Conservation (phyloP, 306 rosid species). For the Senna tora region DNA sequence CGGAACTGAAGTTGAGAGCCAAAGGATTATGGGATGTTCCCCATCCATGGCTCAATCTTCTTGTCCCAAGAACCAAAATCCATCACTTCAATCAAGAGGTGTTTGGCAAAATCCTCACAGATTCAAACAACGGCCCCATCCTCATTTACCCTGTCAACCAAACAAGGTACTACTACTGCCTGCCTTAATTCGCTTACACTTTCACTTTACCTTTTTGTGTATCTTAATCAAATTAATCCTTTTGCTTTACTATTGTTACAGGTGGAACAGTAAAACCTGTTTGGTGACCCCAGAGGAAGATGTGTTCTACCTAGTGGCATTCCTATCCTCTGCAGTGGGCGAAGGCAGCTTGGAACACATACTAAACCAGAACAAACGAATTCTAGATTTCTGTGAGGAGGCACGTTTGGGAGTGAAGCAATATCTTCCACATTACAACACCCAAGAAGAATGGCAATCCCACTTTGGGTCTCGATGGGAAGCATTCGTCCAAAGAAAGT, state of each 20-base stretch:
- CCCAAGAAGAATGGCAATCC: constrained; percentile 72
- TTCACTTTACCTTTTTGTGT: too few relatives aligned
- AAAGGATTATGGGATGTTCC: constrained; percentile 91
- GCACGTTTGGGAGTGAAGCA: constrained; percentile 67
- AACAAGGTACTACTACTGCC: constrained; percentile 57
- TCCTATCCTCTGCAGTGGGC: constrained; percentile 77
- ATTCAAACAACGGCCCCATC: constrained; percentile 81
- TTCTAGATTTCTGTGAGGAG: constrained; percentile 58
- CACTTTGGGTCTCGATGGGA: constrained; percentile 86
- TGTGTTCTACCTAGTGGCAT: constrained; percentile 75
- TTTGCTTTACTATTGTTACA: constrained; percentile 35
- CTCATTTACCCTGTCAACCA: constrained; percentile 91
- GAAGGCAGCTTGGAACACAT: constrained; percentile 64
- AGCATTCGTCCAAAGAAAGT: constrained; percentile 62
- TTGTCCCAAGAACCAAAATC: constrained; percentile 73
- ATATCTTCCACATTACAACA: constrained; percentile 81
- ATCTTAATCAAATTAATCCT: neutral
- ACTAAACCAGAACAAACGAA: constrained; percentile 64
- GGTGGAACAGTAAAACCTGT: constrained; percentile 86
- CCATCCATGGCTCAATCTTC: constrained; percentile 94
- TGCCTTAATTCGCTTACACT: too few relatives aligned
- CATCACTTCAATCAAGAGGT: constrained; percentile 62
- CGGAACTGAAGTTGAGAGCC: constrained; percentile 66
- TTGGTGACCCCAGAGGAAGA: constrained; percentile 91
- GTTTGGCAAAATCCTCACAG: constrained; percentile 73